phyloP scores from a whole-genome alignment of 768 basidiomycete genomes.

The Russula brevipes region DNA sequence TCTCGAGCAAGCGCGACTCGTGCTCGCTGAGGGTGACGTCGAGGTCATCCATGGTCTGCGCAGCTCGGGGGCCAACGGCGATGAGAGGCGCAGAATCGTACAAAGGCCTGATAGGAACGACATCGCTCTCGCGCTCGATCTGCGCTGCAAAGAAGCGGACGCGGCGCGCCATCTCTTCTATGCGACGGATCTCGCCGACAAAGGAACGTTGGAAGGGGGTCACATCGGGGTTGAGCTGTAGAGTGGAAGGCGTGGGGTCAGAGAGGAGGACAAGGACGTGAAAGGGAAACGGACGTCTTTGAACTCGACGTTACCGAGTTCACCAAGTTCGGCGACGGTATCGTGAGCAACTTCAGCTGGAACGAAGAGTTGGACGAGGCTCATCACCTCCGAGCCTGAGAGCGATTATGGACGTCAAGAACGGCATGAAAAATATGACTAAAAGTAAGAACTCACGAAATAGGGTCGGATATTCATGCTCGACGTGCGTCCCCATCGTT shows the following conservation, averaged over 20 bases:
- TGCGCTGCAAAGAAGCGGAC: constrained; percentile 85
- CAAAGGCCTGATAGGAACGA: constrained; percentile 76
- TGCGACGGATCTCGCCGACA: constrained; percentile 88
- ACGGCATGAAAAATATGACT: neutral
- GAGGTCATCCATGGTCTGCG: constrained; percentile 90
- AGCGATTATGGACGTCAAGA: constrained; percentile 8
- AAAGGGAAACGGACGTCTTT: constrained; percentile 68
- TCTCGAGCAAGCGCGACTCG: constrained; percentile 75
- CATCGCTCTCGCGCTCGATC: constrained; percentile 80
- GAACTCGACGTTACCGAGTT: constrained; percentile 93
- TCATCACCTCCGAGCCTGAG: constrained; percentile 95
- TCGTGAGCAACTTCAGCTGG: constrained; percentile 98
- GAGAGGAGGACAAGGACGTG: neutral
- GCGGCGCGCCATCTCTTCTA: constrained; percentile 95
- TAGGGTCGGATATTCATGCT: constrained; percentile 76
- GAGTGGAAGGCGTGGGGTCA: neutral
- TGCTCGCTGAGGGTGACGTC: constrained; percentile 83
- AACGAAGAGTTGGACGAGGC: constrained; percentile 93
- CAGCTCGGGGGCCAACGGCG: constrained; percentile 86
- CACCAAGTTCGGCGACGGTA: constrained; percentile 90
- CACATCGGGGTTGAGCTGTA: constrained; percentile 85
- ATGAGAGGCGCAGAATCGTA: constrained; percentile 82
- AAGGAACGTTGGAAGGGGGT: constrained; percentile 99
- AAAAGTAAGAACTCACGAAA: constrained; percentile 55
- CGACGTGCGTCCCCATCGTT: constrained; percentile 30